Evolutionary conservation across 306 rosid genomes (phyloP), one percentile per base, ranked within the genome.

Genomic region (Benincasa hispida): DNA sequence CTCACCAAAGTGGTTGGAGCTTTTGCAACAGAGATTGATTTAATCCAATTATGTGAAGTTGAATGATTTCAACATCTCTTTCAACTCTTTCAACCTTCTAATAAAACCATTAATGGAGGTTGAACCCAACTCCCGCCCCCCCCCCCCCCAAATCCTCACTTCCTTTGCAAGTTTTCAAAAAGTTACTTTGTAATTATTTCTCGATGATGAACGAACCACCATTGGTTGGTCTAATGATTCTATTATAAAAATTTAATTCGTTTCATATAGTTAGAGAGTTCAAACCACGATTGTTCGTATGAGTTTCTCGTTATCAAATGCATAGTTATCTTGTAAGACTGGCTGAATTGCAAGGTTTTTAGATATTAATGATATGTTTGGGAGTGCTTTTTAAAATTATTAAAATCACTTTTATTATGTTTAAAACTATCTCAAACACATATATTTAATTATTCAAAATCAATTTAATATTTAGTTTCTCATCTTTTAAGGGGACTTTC

Each of bases 1-100:
- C 58, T 47, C 58, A 70, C 39, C 41, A 48, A 37, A 70, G 76
- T 70, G 76, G 76, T 70, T 70, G 58, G 76, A 70, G 76, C 76
- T 70, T 70, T 70, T 70, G 58, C 24, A 70, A 70, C 58, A 70
- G 76, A 70, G 76, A 45, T 70, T 70, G 39, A 70, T 70, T 41
- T 70, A 27, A 37, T 37, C 41, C 76, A 70, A 70, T 70, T 70
- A 70, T 70, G 75, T 70, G 57, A 24, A 14, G 75, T 70, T 70
- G 75, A 70, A 70, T 70, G 39, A 70, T 70, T 70, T 70, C 53
- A 45, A 70, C 57, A 70, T 45, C 75, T 68, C 74, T 70, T 42
- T 45, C 75, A 42, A 45, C 56, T 34, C n/a, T 62, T 65, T n/a
- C n/a, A 7, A 65, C 5, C 74, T 21, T 39, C 74, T 37, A 67